Conservation (phyloP, 164 flowering plant genomes). For the Litsea cubeba region DNA sequence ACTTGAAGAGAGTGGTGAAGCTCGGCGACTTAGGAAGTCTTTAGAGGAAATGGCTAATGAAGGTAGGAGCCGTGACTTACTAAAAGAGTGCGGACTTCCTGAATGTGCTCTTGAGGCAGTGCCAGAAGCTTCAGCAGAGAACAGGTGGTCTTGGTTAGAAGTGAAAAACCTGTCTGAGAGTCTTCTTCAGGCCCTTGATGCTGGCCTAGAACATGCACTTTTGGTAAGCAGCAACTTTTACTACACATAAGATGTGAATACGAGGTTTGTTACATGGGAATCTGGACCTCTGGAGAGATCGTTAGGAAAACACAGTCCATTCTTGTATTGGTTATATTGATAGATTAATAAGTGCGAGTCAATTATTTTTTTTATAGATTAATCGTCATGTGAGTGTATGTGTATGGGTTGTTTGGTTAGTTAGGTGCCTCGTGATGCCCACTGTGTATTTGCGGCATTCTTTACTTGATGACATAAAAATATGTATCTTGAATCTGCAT, state of each 20-base stretch:
- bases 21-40: slow-evolving; percentile 77
- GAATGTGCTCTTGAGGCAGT: slow-evolving; percentile 51
- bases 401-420: too few relatives aligned
- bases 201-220: slow-evolving; percentile 92
- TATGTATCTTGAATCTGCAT: too few relatives aligned
- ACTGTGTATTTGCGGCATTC: too few relatives aligned
- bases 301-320: not conserved
- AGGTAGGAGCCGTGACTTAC: slow-evolving; percentile 34
- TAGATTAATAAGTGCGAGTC: not conserved
- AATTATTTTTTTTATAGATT: too few relatives aligned
- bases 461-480: too few relatives aligned
- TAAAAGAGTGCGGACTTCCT: slow-evolving; percentile 73
- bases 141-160: slow-evolving; percentile 89
- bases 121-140: slow-evolving; percentile 52
- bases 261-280: not conserved
- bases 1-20: slow-evolving; percentile 95
- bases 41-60: slow-evolving; percentile 91
- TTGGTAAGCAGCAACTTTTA: slow-evolving; percentile 43
- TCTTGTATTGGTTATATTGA: not conserved
- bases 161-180: slow-evolving; percentile 72
- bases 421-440: too few relatives aligned
- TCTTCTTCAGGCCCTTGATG: slow-evolving; percentile 91
- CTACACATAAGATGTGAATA: not conserved
- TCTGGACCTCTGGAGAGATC: not conserved
- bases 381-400: too few relatives aligned